Conservation (phyloP, 2,329 filamentous ascomycete genomes). For the Pseudocercospora pini-densiflorae region DNA sequence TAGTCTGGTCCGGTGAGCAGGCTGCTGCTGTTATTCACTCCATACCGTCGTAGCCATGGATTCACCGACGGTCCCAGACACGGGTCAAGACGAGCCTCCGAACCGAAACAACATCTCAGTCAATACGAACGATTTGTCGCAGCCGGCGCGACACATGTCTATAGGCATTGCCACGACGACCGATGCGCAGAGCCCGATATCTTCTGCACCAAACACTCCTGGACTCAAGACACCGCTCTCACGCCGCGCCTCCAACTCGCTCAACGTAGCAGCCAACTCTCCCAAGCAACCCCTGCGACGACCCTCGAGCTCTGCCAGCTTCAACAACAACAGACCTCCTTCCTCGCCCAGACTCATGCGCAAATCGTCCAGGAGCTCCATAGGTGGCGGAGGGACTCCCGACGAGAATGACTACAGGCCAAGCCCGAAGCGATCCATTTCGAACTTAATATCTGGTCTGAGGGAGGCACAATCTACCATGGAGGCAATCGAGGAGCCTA, state of each 20-base stretch:
- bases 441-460: conserved; percentile 39
- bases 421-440: conserved; percentile 41
- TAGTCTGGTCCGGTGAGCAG: background rate
- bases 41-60: background rate
- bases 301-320: conserved; percentile 36
- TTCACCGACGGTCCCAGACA: background rate
- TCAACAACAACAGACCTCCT: conserved; percentile 17
- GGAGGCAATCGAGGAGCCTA: conserved; percentile 40
- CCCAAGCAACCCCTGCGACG: conserved; percentile 28
- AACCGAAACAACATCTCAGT: conserved; percentile 9
- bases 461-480: conserved; percentile 40
- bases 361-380: conserved; percentile 34
- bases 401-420: conserved; percentile 33
- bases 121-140: conserved; percentile 16
- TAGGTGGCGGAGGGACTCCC: conserved; percentile 23
- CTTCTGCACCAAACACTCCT: conserved; percentile 26
- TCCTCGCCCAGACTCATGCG: conserved; percentile 28
- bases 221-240: conserved; percentile 20
- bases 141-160: conserved; percentile 19
- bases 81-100: background rate
- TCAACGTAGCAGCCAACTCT: conserved; percentile 18
- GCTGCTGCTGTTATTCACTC: background rate
- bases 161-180: conserved; percentile 6
- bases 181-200: conserved; percentile 17
- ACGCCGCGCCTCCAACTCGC: conserved; percentile 24